phyloP scores from a whole-genome alignment of 2,329 filamentous ascomycete genomes.

The Verticillium isaacii region DNA sequence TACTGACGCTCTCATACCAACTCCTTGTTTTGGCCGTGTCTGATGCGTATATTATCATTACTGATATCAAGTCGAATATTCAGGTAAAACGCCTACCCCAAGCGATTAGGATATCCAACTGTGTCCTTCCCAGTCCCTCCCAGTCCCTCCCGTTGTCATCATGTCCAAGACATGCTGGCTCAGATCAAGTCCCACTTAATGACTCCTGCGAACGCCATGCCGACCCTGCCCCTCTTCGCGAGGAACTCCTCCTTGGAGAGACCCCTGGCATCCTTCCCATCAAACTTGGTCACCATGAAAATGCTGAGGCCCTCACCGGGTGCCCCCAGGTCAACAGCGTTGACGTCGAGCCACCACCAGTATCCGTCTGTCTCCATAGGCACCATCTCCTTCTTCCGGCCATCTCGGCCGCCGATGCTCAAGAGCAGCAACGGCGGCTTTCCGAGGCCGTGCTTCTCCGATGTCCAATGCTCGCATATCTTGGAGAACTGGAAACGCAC shows the following conservation, averaged over 20 bases:
- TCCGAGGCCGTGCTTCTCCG: slow-evolving; percentile 61
- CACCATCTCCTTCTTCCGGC: slow-evolving; percentile 61
- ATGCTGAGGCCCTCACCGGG: slow-evolving; percentile 66
- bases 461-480: slow-evolving; percentile 77
- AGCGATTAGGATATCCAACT: not conserved
- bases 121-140: not conserved
- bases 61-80: too few relatives aligned
- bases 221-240: slow-evolving; percentile 35
- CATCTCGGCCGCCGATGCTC: slow-evolving; percentile 60
- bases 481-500: slow-evolving; percentile 79
- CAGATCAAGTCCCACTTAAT: slow-evolving; percentile 46
- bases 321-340: slow-evolving; percentile 57
- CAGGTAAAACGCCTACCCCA: not conserved
- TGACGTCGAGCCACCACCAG: slow-evolving; percentile 78
- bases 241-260: slow-evolving; percentile 42
- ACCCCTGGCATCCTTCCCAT: slow-evolving; percentile 41
- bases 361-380: slow-evolving; percentile 73
- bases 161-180: not conserved
- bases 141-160: not conserved
- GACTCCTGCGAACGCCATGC: slow-evolving; percentile 39
- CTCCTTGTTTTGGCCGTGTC: too few relatives aligned
- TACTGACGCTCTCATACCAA: too few relatives aligned
- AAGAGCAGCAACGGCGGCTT: slow-evolving; percentile 67
- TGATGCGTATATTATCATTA: too few relatives aligned
- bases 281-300: slow-evolving; percentile 51